Percentiles rank a stretch among this genome's conserved stretches.
Conservation (phyloP, 2,329 filamentous ascomycete species). For the Colletotrichum plurivorum region DNA sequence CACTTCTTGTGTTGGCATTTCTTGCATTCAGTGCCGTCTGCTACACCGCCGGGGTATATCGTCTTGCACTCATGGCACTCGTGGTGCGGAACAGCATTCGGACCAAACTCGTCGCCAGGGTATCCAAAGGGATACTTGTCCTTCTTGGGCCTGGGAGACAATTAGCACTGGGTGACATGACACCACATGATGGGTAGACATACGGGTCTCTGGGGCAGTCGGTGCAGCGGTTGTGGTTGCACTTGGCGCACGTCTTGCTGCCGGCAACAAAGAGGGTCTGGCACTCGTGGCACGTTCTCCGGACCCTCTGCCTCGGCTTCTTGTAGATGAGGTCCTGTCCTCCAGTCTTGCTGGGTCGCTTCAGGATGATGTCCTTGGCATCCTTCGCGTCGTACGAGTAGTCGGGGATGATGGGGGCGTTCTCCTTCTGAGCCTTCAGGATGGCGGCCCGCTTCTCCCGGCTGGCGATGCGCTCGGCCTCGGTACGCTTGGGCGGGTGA, state of each 20-base stretch:
- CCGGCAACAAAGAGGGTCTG: slow-evolving; percentile 71
- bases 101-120: slow-evolving; percentile 74
- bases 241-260: slow-evolving; percentile 76
- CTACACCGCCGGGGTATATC: slow-evolving; percentile 65
- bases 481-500: slow-evolving; percentile 76
- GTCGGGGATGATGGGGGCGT: slow-evolving; percentile 66
- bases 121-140: slow-evolving; percentile 80
- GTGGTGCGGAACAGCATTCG: slow-evolving; percentile 66
- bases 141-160: slow-evolving; percentile 69
- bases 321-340: slow-evolving; percentile 81
- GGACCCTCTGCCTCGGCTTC: slow-evolving; percentile 79
- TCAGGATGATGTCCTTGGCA: slow-evolving; percentile 67
- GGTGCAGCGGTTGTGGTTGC: slow-evolving; percentile 81
- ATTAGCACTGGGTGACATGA: slow-evolving; percentile 22
- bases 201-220: slow-evolving; percentile 87
- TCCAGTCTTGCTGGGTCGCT: slow-evolving; percentile 75
- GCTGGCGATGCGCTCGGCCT: slow-evolving; percentile 67
- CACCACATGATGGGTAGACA: slow-evolving; percentile 52
- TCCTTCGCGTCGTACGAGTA: slow-evolving; percentile 59
- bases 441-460: slow-evolving; percentile 65
- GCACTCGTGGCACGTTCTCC: slow-evolving; percentile 84
- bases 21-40: slow-evolving; percentile 68
- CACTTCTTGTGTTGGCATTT: slow-evolving; percentile 75
- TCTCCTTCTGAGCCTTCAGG: slow-evolving; percentile 70
- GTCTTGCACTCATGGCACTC: slow-evolving; percentile 75